Conservation (phyloP, 768 basidiomycete genomes). For the Hygrophorus pudorinus region DNA sequence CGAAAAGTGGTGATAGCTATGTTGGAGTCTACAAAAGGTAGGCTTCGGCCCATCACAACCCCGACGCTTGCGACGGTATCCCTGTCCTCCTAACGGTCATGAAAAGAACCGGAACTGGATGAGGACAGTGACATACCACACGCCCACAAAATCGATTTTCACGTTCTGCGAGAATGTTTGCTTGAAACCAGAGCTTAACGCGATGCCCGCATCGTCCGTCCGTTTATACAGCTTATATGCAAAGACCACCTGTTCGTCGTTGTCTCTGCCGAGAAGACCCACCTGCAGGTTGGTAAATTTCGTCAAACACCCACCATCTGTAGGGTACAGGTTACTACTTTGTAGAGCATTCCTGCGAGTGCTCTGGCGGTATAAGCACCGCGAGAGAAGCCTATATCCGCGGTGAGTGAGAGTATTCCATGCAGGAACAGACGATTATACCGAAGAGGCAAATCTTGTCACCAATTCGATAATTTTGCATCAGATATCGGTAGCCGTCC, state of each 20-base stretch:
- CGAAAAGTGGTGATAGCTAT: constrained; percentile 58
- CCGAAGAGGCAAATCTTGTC: constrained; percentile 72
- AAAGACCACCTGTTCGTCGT: constrained; percentile 59
- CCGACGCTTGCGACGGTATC: constrained; percentile 79
- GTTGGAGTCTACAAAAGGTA: constrained; percentile 64
- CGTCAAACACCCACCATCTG: neutral
- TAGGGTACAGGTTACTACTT: constrained; percentile 27
- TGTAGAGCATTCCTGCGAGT: constrained; percentile 64
- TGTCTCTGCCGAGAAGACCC: constrained; percentile 60
- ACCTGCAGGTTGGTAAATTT: constrained; percentile 31
- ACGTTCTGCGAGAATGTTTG: constrained; percentile 59
- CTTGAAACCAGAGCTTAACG: constrained; percentile 59
- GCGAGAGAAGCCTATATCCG: neutral
- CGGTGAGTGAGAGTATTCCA: neutral
- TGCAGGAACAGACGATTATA: constrained; percentile 14
- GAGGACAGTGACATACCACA: constrained; percentile 41
- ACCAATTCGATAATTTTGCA: constrained; percentile 67
- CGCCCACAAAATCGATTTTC: constrained; percentile 68
- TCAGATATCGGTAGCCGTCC: constrained; percentile 68
- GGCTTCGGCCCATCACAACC: constrained; percentile 39
- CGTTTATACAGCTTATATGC: constrained; percentile 66
- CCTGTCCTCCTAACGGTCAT: constrained; percentile 26
- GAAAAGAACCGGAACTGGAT: neutral
- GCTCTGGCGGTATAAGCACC: constrained; percentile 61
- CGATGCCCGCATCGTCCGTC: constrained; percentile 31